These are phyloP conservation scores for Wickerhamomyces canadensis DNA, from an alignment of 805 yeast species.

Conservation along the genomic window DNA sequence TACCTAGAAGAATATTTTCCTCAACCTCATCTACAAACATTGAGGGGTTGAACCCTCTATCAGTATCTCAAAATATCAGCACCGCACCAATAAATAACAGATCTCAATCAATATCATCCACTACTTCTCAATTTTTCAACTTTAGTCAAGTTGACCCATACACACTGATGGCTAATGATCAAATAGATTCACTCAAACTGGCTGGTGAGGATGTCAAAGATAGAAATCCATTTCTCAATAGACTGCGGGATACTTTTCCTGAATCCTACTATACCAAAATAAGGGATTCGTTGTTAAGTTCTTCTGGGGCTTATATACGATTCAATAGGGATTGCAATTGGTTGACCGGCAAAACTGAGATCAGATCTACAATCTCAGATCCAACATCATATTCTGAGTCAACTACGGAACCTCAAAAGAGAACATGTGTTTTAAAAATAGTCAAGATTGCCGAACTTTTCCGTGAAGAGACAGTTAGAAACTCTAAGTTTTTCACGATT, in stretches of 20 bases:
- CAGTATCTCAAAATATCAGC: slow-evolving; percentile 1
- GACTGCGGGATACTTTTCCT: slow-evolving; percentile 5
- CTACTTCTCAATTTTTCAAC: slow-evolving; percentile 21
- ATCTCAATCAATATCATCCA: slow-evolving; percentile 19
- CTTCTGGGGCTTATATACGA: slow-evolving; percentile 30
- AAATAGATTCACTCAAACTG: slow-evolving; percentile 19
- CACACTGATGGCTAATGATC: slow-evolving; percentile 28
- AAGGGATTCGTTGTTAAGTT: slow-evolving; percentile 13
- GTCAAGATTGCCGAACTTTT: slow-evolving; percentile 35
- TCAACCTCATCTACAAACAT: slow-evolving; percentile 20
- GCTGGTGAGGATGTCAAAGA: slow-evolving; percentile 5
- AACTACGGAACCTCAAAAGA: slow-evolving; percentile 2
- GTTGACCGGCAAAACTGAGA: slow-evolving; percentile 23
- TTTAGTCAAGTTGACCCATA: slow-evolving; percentile 29
- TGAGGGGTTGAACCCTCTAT: slow-evolving; percentile 9
- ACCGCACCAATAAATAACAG: slow-evolving; percentile 5
- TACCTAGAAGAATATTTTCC: slow-evolving; percentile 21
- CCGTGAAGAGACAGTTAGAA: slow-evolving; percentile 32
- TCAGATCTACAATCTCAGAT: too few species aligned
- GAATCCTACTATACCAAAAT: slow-evolving; percentile 7
- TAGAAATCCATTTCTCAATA: slow-evolving; percentile 10
- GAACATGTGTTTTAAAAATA: slow-evolving; percentile 24
- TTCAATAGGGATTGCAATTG: slow-evolving; percentile 23
- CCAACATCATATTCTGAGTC: too few species aligned
- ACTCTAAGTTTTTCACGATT: slow-evolving; percentile 27